A percentile compares a stretch with the other conserved stretches of the same genome.
phyloP scores from a whole-genome alignment of 352 stramenopile genomes.

The Globisporangium lucens region DNA sequence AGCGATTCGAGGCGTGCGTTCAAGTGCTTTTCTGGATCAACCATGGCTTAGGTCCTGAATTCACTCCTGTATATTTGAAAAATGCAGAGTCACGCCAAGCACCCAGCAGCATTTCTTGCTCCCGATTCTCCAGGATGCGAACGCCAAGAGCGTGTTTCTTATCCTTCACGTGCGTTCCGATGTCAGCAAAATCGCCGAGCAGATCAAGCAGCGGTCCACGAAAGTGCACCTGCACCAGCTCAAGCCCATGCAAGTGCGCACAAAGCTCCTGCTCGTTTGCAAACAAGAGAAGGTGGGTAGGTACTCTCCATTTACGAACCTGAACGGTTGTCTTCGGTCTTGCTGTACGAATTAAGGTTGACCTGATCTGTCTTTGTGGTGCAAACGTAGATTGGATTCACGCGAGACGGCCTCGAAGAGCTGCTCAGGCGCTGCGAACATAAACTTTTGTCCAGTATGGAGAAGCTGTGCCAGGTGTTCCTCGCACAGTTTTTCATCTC shows the following conservation, averaged over 20 bases:
- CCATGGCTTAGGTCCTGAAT: too few relatives aligned
- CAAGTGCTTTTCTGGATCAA: neutral
- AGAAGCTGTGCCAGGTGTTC: constrained; percentile 49
- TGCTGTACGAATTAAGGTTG: neutral
- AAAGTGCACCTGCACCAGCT: constrained; percentile 43
- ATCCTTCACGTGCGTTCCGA: constrained; percentile 56
- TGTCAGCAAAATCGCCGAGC: constrained; percentile 52
- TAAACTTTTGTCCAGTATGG: constrained; percentile 40
- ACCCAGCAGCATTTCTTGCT: constrained; percentile 65
- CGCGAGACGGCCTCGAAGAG: constrained; percentile 50
- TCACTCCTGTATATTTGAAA: neutral
- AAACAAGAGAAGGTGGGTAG: constrained; percentile 31
- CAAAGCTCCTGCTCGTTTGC: constrained; percentile 58
- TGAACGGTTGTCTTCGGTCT: neutral
- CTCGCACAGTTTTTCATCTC: constrained; percentile 49
- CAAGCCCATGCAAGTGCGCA: constrained; percentile 37
- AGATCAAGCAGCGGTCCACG: constrained; percentile 40
- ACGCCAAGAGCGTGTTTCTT: constrained; percentile 54
- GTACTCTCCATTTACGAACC: neutral
- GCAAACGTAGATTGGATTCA: constrained; percentile 55
- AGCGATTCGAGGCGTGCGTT: constrained; percentile 53
- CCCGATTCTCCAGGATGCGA: constrained; percentile 38
- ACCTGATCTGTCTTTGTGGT: neutral
- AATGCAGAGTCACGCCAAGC: constrained; percentile 45
- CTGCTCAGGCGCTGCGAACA: constrained; percentile 28